phyloP scores from a whole-genome alignment of 495 filamentous ascomycete genomes.

The Daldinia grandis region DNA sequence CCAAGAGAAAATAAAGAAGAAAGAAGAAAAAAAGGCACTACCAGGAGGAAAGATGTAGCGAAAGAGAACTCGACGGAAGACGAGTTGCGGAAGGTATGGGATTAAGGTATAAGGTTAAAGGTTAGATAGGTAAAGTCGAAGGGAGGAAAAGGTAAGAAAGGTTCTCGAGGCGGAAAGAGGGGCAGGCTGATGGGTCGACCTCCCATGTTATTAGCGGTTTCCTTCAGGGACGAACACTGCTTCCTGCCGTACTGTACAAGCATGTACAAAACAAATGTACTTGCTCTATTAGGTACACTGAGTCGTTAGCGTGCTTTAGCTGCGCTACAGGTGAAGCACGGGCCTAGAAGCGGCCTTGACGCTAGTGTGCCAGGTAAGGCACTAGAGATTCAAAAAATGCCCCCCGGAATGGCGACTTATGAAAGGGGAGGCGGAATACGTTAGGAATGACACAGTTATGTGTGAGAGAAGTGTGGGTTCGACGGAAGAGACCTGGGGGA shows the following conservation, averaged over 20 bases:
- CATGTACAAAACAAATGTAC: slow-evolving; percentile 18
- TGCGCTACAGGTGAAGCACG: slow-evolving; percentile 36
- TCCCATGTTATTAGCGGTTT: slow-evolving; percentile 39
- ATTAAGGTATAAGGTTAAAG: slow-evolving; percentile 24
- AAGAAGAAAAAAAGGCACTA: slow-evolving; percentile 32
- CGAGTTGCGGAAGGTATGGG: slow-evolving; percentile 34
- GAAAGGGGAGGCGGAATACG: slow-evolving; percentile 37
- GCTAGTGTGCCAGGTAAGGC: slow-evolving; percentile 39
- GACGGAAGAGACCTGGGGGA: slow-evolving; percentile 10
- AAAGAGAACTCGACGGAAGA: slow-evolving; percentile 37
- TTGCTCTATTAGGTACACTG: slow-evolving; percentile 34
- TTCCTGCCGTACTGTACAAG: slow-evolving; percentile 6
- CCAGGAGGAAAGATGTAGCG: slow-evolving; percentile 28
- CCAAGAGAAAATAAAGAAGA: slow-evolving; percentile 37
- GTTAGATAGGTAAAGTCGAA: slow-evolving; percentile 39
- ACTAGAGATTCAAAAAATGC: slow-evolving; percentile 41
- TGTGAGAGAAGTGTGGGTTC: slow-evolving; percentile 43
- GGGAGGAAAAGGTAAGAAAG: slow-evolving; percentile 37
- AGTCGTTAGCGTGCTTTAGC: slow-evolving; percentile 43
- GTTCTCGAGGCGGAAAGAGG: slow-evolving; percentile 45
- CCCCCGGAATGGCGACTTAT: slow-evolving; percentile 32
- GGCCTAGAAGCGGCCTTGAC: slow-evolving; percentile 27
- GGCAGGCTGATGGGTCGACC: slow-evolving; percentile 43
- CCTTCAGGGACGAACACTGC: slow-evolving; percentile 30
- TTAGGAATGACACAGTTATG: slow-evolving; percentile 39